These are phyloP conservation scores for Melianthus villosus DNA, from an alignment of 441 rosid genomes.

Conservation along the genomic window DNA sequence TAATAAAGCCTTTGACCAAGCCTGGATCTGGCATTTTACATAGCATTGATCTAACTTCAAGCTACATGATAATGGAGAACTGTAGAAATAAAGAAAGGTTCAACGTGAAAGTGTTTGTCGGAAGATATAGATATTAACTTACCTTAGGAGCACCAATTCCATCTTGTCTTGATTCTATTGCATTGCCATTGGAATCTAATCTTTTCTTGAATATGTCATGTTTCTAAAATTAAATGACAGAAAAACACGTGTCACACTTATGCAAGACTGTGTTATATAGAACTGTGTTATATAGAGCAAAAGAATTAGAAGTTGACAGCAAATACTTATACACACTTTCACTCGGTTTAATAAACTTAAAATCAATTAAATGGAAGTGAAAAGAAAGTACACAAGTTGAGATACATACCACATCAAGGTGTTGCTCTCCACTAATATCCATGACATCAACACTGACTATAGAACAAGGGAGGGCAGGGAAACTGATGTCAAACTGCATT, in stretches of 20 bases:
- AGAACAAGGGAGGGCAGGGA: conserved; percentile 86
- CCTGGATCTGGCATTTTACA: too few relatives aligned
- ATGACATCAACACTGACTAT: conserved; percentile 85
- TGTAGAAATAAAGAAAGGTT: neutral
- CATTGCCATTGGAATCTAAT: conserved; percentile 59
- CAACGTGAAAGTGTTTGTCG: neutral
- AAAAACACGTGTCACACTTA: conserved; percentile 4
- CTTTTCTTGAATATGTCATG: conserved; percentile 82
- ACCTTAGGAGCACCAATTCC: conserved; percentile 88
- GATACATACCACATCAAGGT: conserved; percentile 70
- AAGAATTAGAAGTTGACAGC: neutral
- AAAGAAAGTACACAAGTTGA: neutral
- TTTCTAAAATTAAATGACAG: conserved; percentile 30
- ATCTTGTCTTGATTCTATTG: conserved; percentile 60
- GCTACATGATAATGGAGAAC: neutral
- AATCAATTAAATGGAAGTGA: too few relatives aligned
- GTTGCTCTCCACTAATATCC: conserved; percentile 92
- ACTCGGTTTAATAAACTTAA: too few relatives aligned
- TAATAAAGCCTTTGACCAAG: too few relatives aligned
- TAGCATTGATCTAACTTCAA: neutral
- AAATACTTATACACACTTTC: neutral
- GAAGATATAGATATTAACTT: conserved; percentile 9
- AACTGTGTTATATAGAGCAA: neutral
- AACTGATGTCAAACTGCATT: conserved; percentile 80
- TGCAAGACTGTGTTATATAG: conserved; percentile 1